Conservation (phyloP, 768 basidiomycete genomes). For the Boletus eberwhitei region DNA sequence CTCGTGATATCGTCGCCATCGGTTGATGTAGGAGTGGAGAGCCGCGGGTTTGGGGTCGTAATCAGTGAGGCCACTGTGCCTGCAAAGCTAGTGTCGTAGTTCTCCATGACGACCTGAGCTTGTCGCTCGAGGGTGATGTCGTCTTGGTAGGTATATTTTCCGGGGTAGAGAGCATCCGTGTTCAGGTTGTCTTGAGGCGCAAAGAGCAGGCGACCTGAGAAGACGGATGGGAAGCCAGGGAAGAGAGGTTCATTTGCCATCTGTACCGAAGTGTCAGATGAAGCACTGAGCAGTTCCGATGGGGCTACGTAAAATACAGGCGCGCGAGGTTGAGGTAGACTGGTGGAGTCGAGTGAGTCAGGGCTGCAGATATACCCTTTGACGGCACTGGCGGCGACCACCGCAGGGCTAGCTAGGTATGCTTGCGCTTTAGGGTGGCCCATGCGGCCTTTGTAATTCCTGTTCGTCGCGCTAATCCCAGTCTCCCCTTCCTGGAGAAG, state of each 20-base stretch:
- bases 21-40: conserved; percentile 17
- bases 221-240: conserved; percentile 77
- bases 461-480: conserved; percentile 96
- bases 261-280: conserved; percentile 27
- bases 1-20: conserved; percentile 31
- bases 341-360: conserved; percentile 52
- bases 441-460: conserved; percentile 99
- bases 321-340: conserved; percentile 47
- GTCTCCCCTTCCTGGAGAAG: conserved; percentile 91
- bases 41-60: conserved; percentile 15
- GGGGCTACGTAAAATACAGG: conserved; percentile 57
- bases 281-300: conserved; percentile 26
- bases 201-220: conserved; percentile 86
- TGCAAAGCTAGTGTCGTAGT: conserved; percentile 92
- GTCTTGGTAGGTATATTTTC: conserved; percentile 99
- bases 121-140: conserved; percentile 95
- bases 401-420: conserved; percentile 94
- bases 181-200: conserved; percentile 96
- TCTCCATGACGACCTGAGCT: conserved; percentile 98
- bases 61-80: conserved; percentile 55
- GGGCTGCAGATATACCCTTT: conserved; percentile 91
- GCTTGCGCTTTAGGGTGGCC: conserved; percentile 93
- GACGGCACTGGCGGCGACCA: conserved; percentile 93
- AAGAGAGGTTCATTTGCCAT: conserved; percentile 60
- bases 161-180: conserved; percentile 98